These are phyloP conservation scores for Russula earlei DNA, from an alignment of 768 basidiomycete genomes.

Conservation along the genomic window DNA sequence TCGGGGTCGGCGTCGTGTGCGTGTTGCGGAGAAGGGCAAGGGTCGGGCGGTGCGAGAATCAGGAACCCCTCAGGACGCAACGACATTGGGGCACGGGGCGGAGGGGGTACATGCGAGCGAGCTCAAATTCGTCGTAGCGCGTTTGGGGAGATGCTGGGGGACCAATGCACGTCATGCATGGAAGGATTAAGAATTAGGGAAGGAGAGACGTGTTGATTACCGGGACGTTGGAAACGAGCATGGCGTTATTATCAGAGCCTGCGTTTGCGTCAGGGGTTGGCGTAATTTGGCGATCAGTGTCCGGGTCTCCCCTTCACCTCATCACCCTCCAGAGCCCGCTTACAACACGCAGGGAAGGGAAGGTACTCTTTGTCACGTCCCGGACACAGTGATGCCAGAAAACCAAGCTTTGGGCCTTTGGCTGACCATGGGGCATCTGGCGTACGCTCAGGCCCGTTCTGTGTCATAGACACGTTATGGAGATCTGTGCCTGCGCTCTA, in stretches of 20 bases:
- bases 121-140: too few species aligned
- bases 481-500: constrained; percentile 80
- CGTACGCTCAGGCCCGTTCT: constrained; percentile 43
- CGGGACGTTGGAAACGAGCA: constrained; percentile 50
- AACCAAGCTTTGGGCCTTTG: constrained; percentile 97
- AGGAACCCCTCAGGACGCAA: too few species aligned
- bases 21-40: too few species aligned
- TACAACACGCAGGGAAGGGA: constrained; percentile 17
- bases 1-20: too few species aligned
- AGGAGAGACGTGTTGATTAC: constrained; percentile 36
- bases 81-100: too few species aligned
- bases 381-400: constrained; percentile 92
- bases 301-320: constrained; percentile 25
- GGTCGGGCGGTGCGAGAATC: too few species aligned
- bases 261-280: constrained; percentile 71
- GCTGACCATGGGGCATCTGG: constrained; percentile 87
- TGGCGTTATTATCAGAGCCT: constrained; percentile 83
- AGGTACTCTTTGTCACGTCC: too few species aligned
- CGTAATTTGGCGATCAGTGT: constrained; percentile 23
- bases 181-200: constrained; percentile 88
- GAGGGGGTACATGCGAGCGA: too few species aligned
- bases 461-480: constrained; percentile 69
- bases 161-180: too few species aligned
- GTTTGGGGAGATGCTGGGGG: too few species aligned
- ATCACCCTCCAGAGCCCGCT: constrained; percentile 26